Evolutionary conservation across 106 monocot genomes (phyloP), one percentile per base, ranked within the genome.

Genomic region (Ottelia alismoides): DNA sequence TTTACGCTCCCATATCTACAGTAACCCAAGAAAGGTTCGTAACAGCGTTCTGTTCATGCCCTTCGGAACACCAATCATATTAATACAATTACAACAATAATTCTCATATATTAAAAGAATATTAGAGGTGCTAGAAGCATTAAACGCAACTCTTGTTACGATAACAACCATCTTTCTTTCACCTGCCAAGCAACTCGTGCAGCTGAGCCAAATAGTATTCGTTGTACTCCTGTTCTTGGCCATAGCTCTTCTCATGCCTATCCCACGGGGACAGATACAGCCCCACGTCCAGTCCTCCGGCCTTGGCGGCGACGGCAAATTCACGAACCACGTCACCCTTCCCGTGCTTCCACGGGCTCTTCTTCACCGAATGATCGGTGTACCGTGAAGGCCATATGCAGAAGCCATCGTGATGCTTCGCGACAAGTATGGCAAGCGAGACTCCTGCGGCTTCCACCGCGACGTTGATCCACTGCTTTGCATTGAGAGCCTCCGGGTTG

Each of bases 371-470:
- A 48, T 92, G 83, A 16, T 66, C 62, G 4, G 83, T 92, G 72
- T 83, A 75, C 22, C 18, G 11, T 1, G 92, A 87, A 2, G 92
- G 92, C 92, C 92, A 92, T 20, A 92, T 64, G 79, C 87, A 92
- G 83, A 92, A 92, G 0, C 92, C 92, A 18, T 92, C 92, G 31
- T 92, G 92, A 62, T 92, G 92, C 64, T 92, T 92, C 2, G 83
- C 74, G 22, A 76, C 76, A 25, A 92, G 79, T 20, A 92, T 80
- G 51, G 69, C 92, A 20, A 83, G 83, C 1, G 83, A 77, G 20
- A 58, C 62, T 27, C 79, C 82, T 0, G 65, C 66, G 1, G 63
- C 70, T 22, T 56, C 70, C 1, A 57, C 72, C 1, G 87, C 92
- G 0, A 59, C 76, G 11, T 72, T 62, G n/a, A 87, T 50, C 92